Percentiles rank a stretch among this genome's conserved stretches.
These are phyloP conservation scores for Phytophthora cryptogea DNA, from an alignment of 352 stramenopile species.

Conservation along the genomic window DNA sequence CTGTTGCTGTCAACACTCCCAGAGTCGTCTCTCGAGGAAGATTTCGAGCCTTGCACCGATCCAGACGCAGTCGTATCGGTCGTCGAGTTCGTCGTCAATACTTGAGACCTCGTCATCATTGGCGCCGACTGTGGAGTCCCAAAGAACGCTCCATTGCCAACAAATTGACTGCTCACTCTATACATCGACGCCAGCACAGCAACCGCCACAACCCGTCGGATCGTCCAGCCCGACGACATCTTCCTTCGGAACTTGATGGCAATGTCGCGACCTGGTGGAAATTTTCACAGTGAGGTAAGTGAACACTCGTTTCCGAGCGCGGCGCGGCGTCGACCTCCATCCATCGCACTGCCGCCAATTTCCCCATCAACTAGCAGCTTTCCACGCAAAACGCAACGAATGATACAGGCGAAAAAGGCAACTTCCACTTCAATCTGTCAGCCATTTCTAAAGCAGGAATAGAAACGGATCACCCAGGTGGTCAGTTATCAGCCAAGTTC, in stretches of 20 bases:
- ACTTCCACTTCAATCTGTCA: constrained; percentile 9
- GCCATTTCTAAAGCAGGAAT: too few relatives aligned
- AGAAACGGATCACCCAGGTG: too few relatives aligned
- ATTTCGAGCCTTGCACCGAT: constrained; percentile 20
- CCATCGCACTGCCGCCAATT: constrained; percentile 4
- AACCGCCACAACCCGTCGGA: constrained; percentile 2
- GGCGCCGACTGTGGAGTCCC: constrained; percentile 9
- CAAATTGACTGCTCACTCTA: constrained; percentile 17
- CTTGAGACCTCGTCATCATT: constrained; percentile 5
- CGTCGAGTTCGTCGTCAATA: constrained; percentile 1
- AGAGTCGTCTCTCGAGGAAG: constrained; percentile 6
- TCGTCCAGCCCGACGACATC: constrained; percentile 8
- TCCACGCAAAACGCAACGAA: background rate
- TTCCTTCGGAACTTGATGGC: background rate
- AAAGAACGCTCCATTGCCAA: constrained; percentile 1
- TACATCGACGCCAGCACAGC: constrained; percentile 9
- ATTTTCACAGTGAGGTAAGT: constrained; percentile 13
- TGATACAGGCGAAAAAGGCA: background rate
- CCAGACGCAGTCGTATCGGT: constrained; percentile 11
- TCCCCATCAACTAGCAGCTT: constrained; percentile 26
- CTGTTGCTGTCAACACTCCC: background rate
- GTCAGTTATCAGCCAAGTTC: too few relatives aligned
- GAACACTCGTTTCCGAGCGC: constrained; percentile 1
- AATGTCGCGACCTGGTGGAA: constrained; percentile 7
- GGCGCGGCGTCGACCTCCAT: constrained; percentile 6